Conservation (phyloP, 1,284 basidiomycete species). For the Fomitopsis pinicola region DNA sequence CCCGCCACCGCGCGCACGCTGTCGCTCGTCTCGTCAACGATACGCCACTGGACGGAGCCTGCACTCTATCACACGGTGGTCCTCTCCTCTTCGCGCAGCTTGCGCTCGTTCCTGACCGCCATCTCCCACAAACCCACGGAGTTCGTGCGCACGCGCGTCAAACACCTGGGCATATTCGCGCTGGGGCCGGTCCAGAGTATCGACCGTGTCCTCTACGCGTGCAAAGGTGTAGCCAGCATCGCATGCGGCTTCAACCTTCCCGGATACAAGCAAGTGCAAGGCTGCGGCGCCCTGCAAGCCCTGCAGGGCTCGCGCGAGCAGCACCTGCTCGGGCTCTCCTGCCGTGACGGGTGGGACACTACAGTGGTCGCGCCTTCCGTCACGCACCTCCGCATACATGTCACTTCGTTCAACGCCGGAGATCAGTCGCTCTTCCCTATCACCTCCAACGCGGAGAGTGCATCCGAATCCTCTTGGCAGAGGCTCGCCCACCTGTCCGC, state of each 20-base stretch:
- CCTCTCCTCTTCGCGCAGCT: slow-evolving; percentile 29
- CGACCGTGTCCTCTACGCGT: slow-evolving; percentile 28
- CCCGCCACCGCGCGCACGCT: slow-evolving; percentile 28
- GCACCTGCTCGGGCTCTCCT: slow-evolving; percentile 33
- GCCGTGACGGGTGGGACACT: slow-evolving; percentile 34
- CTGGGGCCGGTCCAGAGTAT: slow-evolving; percentile 33
- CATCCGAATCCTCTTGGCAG: slow-evolving; percentile 18
- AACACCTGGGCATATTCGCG: slow-evolving; percentile 29
- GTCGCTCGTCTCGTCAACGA: slow-evolving; percentile 31
- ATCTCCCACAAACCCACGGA: slow-evolving; percentile 24
- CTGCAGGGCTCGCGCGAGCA: slow-evolving; percentile 27
- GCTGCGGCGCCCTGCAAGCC: slow-evolving; percentile 17
- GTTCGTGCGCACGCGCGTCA: slow-evolving; percentile 22
- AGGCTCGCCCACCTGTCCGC: slow-evolving; percentile 26
- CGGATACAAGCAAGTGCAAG: slow-evolving; percentile 23
- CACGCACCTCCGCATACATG: slow-evolving; percentile 34
- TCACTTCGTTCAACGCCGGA: slow-evolving; percentile 22
- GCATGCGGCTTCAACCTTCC: slow-evolving; percentile 35
- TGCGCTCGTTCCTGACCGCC: slow-evolving; percentile 30
- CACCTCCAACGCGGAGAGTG: slow-evolving; percentile 13
- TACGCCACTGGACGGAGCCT: slow-evolving; percentile 31
- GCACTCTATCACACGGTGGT: slow-evolving; percentile 36
- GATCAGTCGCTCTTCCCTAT: slow-evolving; percentile 17
- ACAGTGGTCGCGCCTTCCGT: slow-evolving; percentile 27
- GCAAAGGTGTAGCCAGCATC: slow-evolving; percentile 31